Percentiles rank a stretch among this genome's conserved stretches.
Evolutionary conservation across 352 stramenopile genomes (phyloP).

Genomic region (Pythium folliculosum): DNA sequence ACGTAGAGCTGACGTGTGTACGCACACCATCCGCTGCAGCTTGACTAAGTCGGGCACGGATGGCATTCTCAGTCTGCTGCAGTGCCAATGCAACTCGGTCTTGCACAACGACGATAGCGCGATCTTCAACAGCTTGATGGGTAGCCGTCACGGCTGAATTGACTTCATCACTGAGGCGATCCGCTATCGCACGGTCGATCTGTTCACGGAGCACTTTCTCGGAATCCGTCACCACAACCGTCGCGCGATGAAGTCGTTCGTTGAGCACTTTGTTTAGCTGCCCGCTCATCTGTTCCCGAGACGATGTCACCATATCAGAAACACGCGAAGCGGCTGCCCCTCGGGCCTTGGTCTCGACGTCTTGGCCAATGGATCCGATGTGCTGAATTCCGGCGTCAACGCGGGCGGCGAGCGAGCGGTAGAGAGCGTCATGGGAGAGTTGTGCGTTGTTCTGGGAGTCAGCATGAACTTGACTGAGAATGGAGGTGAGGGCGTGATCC

Average conservation of each 20-base stretch:
- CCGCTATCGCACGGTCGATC: background rate
- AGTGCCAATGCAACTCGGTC: background rate
- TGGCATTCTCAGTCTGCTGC: conserved; percentile 2
- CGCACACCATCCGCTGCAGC: background rate
- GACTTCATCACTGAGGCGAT: background rate
- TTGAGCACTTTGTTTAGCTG: too few relatives aligned
- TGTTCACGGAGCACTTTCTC: background rate
- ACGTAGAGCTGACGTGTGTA: too few relatives aligned
- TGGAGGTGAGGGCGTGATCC: background rate
- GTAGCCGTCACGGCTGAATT: background rate
- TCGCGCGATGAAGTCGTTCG: too few relatives aligned
- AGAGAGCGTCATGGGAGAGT: conserved; percentile 10
- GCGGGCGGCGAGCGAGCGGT: background rate
- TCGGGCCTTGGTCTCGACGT: background rate
- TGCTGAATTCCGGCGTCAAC: conserved; percentile 9
- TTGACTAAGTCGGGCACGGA: background rate
- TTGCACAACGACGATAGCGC: background rate
- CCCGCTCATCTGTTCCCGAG: background rate
- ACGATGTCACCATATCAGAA: background rate
- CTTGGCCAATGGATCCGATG: background rate
- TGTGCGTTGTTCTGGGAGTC: conserved; percentile 9
- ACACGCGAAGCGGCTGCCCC: background rate
- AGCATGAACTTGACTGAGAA: background rate
- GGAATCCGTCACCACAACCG: too few relatives aligned
- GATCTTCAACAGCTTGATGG: background rate